phyloP scores from a whole-genome alignment of 2,329 filamentous ascomycete genomes.

The Plenodomus lindquistii region DNA sequence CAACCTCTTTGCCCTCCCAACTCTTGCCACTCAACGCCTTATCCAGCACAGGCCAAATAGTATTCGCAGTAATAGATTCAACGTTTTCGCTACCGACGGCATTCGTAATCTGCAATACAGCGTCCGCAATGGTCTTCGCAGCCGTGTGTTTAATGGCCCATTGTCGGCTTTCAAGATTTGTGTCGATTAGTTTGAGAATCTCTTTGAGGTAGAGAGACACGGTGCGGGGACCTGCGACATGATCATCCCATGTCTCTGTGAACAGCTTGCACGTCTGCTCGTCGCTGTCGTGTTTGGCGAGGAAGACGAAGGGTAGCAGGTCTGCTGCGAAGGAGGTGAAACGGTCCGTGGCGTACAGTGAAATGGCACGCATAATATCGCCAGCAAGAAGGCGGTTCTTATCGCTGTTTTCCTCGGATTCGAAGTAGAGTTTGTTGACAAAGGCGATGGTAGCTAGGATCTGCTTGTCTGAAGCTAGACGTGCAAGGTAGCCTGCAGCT shows the following conservation, averaged over 20 bases:
- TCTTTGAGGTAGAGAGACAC: constrained; percentile 84
- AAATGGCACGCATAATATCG: constrained; percentile 80
- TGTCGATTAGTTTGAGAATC: constrained; percentile 70
- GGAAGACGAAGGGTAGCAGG: constrained; percentile 83
- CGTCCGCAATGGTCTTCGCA: constrained; percentile 77
- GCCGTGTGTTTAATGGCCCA: constrained; percentile 92
- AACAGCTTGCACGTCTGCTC: constrained; percentile 80
- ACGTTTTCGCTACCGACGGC: constrained; percentile 63
- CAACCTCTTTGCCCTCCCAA: constrained; percentile 86
- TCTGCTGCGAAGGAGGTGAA: constrained; percentile 76
- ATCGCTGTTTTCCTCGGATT: constrained; percentile 76
- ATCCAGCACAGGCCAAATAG: constrained; percentile 82
- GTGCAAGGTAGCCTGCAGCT: constrained; percentile 82
- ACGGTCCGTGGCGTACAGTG: constrained; percentile 85
- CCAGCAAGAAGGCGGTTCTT: constrained; percentile 73
- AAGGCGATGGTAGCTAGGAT: constrained; percentile 59
- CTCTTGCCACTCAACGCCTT: constrained; percentile 85
- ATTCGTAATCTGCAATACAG: constrained; percentile 64
- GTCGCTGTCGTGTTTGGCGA: constrained; percentile 83
- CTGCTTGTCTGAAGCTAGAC: constrained; percentile 62
- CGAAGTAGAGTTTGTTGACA: constrained; percentile 74
- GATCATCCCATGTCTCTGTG: constrained; percentile 83
- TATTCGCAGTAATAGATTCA: constrained; percentile 61
- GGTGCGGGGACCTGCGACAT: constrained; percentile 81
- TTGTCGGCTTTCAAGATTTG: constrained; percentile 74